Evolutionary conservation across 352 stramenopile genomes (phyloP).

Genomic region (Pythium rhizo-oryzae): DNA sequence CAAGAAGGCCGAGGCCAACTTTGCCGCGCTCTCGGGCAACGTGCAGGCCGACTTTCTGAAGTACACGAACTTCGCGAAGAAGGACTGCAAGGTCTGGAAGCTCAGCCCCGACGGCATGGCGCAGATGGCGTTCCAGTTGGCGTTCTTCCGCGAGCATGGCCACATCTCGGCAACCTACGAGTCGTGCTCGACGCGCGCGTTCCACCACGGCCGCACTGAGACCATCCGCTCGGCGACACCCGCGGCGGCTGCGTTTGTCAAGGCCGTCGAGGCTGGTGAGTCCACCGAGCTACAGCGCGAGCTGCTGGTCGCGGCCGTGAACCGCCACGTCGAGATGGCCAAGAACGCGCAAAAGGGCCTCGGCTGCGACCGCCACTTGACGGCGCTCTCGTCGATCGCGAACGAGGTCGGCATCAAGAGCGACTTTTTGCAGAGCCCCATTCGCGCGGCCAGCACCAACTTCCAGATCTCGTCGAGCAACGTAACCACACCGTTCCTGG

Average conservation of each 20-base stretch:
- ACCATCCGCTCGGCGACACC: conserved; percentile 89
- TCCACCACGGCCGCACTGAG: conserved; percentile 92
- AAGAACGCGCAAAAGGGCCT: conserved; percentile 88
- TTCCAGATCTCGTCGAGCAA: conserved; percentile 93
- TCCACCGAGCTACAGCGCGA: conserved; percentile 57
- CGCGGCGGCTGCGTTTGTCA: conserved; percentile 70
- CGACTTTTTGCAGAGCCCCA: conserved; percentile 79
- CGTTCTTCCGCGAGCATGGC: conserved; percentile 82
- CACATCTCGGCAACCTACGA: conserved; percentile 89
- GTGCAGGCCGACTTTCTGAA: conserved; percentile 77
- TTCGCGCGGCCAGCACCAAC: conserved; percentile 80
- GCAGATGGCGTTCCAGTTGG: conserved; percentile 93
- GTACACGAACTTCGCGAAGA: conserved; percentile 90
- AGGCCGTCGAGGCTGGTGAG: conserved; percentile 48
- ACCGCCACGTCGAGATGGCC: conserved; percentile 89
- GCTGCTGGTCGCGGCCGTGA: conserved; percentile 68
- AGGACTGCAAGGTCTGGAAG: conserved; percentile 91
- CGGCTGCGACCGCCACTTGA: conserved; percentile 88
- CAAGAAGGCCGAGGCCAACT: conserved; percentile 72
- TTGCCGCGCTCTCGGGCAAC: conserved; percentile 67
- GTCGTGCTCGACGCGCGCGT: conserved; percentile 91
- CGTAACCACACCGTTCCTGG: conserved; percentile 86
- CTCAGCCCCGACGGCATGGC: conserved; percentile 90
- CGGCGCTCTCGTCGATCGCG: conserved; percentile 79
- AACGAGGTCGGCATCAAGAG: conserved; percentile 57